Percentiles rank a stretch among this genome's conserved stretches.
Conservation (phyloP, 2,329 filamentous ascomycete species). For the Byssothecium circinans region DNA sequence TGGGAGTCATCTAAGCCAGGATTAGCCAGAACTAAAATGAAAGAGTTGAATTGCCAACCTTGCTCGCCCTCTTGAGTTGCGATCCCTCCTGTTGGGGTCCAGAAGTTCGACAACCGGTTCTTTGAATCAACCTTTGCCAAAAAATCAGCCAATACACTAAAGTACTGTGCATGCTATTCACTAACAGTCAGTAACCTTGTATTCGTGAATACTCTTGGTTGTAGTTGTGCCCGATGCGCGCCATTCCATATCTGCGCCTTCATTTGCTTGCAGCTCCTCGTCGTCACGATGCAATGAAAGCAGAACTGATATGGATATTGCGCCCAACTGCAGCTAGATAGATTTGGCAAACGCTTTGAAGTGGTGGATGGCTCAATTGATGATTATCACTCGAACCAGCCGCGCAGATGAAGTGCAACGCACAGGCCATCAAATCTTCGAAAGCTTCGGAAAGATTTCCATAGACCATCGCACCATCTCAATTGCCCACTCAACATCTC, state of each 20-base stretch:
- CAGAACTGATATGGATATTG: constrained; percentile 8
- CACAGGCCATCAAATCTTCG: constrained; percentile 28
- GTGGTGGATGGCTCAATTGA: constrained; percentile 2
- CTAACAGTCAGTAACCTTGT: constrained; percentile 45
- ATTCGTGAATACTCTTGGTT: constrained; percentile 10
- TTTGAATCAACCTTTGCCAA: constrained; percentile 56
- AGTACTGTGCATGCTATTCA: neutral
- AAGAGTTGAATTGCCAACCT: constrained; percentile 12
- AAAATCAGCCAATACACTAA: constrained; percentile 1
- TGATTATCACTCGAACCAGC: constrained; percentile 1
- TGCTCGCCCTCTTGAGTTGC: constrained; percentile 56
- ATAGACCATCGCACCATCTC: constrained; percentile 18
- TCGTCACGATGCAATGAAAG: neutral
- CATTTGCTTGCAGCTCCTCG: constrained; percentile 26
- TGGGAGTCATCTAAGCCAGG: constrained; percentile 42
- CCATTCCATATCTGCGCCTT: constrained; percentile 26
- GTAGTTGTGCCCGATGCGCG: constrained; percentile 17
- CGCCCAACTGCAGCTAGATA: neutral
- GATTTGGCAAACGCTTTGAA: no score
- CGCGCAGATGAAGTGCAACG: constrained; percentile 17
- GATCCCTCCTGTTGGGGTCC: constrained; percentile 75
- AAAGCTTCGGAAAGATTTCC: constrained; percentile 34
- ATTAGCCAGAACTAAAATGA: constrained; percentile 6
- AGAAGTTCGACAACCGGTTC: constrained; percentile 70
- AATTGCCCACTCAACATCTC: constrained; percentile 29